phyloP scores from a whole-genome alignment of 257 asterid species.

The Plantago ovata region DNA sequence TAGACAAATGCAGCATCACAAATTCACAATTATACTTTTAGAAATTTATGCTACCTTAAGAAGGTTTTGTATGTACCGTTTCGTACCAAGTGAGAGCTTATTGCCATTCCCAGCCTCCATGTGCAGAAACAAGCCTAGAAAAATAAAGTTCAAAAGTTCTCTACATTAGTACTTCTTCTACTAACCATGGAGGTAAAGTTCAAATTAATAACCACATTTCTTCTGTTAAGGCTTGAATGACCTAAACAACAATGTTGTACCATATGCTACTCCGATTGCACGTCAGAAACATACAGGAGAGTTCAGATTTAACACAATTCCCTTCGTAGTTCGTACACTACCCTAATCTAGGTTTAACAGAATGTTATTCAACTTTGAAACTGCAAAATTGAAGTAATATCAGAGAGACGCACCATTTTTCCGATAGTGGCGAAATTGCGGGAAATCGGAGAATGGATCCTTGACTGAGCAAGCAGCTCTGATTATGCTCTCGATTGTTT shows the following conservation, averaged over 20 bases:
- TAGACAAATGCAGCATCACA: background rate
- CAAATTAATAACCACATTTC: too few species aligned
- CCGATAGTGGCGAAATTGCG: conserved; percentile 46
- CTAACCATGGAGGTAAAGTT: too few species aligned
- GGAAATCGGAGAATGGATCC: conserved; percentile 57
- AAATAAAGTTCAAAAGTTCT: background rate
- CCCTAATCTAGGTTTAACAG: too few species aligned
- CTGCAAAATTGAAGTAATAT: background rate
- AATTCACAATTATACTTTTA: background rate
- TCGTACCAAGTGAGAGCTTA: conserved; percentile 49
- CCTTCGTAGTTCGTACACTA: too few species aligned
- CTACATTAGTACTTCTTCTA: background rate
- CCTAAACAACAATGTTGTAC: too few species aligned
- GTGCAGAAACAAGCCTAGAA: conserved; percentile 45
- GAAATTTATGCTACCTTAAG: conserved; percentile 52
- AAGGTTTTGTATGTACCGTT: conserved; percentile 59
- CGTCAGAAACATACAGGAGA: too few species aligned
- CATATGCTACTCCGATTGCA: too few species aligned
- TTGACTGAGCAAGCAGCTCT: conserved; percentile 48
- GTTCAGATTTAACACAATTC: too few species aligned
- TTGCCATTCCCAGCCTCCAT: conserved; percentile 69
- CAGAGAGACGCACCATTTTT: conserved; percentile 38
- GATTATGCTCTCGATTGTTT: conserved; percentile 38
- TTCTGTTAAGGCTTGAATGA: too few species aligned
- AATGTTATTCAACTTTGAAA: background rate